Evolutionary conservation across 805 yeast genomes (phyloP).

Genomic region (Yarrowia porcina): DNA sequence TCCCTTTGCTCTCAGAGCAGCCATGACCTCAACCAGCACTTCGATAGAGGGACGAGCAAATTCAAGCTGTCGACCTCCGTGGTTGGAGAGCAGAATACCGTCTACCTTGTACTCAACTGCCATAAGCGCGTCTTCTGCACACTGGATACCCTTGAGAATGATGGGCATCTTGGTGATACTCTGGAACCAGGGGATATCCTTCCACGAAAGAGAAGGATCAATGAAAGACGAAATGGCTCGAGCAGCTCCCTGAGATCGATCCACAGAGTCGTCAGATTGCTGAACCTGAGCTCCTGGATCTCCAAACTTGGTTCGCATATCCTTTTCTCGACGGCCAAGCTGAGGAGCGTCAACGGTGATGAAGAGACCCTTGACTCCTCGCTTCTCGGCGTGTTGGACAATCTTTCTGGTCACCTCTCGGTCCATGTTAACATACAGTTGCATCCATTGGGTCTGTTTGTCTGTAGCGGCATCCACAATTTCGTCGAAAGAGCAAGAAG

Average conservation of each 20-base stretch:
- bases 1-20: conserved; percentile 48
- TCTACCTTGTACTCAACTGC: conserved; percentile 71
- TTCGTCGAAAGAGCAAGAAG: conserved; percentile 85
- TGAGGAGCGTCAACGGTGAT: conserved; percentile 93
- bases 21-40: conserved; percentile 64
- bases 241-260: conserved; percentile 78
- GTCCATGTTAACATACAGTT: conserved; percentile 78
- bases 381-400: conserved; percentile 65
- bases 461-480: conserved; percentile 65
- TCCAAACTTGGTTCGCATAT: conserved; percentile 63
- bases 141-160: conserved; percentile 78
- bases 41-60: conserved; percentile 71
- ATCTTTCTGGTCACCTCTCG: conserved; percentile 58
- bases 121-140: conserved; percentile 69
- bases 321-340: conserved; percentile 87
- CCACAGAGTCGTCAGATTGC: conserved; percentile 46
- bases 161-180: conserved; percentile 61
- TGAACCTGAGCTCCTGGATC: conserved; percentile 49
- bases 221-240: conserved; percentile 83
- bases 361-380: conserved; percentile 78
- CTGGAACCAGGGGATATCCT: conserved; percentile 57
- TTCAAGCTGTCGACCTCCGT: conserved; percentile 88
- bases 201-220: conserved; percentile 64
- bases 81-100: conserved; percentile 83
- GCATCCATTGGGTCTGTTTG: conserved; percentile 82